phyloP scores from a whole-genome alignment of 108 stramenopile species.

The Epipyxis sp. region DNA sequence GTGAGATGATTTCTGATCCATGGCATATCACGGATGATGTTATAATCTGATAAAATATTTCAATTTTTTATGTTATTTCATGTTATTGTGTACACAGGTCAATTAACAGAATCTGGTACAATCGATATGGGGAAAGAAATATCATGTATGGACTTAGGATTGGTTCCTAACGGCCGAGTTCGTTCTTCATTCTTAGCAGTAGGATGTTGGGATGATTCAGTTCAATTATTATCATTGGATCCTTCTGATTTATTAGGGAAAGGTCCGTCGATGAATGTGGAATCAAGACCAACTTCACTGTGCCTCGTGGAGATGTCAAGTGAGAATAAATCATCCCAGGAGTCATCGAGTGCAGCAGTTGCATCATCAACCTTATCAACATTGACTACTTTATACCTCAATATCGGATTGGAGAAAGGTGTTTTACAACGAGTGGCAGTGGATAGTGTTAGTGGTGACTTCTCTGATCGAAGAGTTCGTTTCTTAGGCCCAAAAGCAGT shows the following conservation, averaged over 20 bases:
- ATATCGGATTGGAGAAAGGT: constrained; percentile 84
- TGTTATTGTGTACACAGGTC: too few relatives aligned
- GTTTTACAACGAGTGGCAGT: constrained; percentile 73
- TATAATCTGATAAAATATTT: too few relatives aligned
- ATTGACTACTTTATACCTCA: constrained; percentile 53
- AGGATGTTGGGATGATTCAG: constrained; percentile 80
- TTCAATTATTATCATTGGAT: constrained; percentile 79
- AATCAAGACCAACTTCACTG: constrained; percentile 59
- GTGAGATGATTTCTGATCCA: too few relatives aligned
- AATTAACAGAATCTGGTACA: constrained; percentile 69
- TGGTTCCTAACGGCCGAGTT: constrained; percentile 68
- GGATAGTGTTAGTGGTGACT: constrained; percentile 76
- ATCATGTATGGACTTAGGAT: constrained; percentile 82
- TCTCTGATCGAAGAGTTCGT: constrained; percentile 79
- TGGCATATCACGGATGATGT: too few relatives aligned
- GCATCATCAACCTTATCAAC: not conserved
- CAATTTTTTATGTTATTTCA: too few relatives aligned
- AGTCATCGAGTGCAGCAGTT: not conserved
- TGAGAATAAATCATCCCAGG: not conserved
- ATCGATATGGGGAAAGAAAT: constrained; percentile 83
- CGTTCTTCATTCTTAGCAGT: constrained; percentile 79
- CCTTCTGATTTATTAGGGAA: constrained; percentile 57
- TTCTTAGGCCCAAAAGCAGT: constrained; percentile 88
- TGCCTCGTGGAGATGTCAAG: constrained; percentile 51
- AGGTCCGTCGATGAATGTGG: constrained; percentile 59